These are phyloP conservation scores for Tinospora cordifolia DNA, from an alignment of 164 flowering plant genomes.

Conservation along the genomic window DNA sequence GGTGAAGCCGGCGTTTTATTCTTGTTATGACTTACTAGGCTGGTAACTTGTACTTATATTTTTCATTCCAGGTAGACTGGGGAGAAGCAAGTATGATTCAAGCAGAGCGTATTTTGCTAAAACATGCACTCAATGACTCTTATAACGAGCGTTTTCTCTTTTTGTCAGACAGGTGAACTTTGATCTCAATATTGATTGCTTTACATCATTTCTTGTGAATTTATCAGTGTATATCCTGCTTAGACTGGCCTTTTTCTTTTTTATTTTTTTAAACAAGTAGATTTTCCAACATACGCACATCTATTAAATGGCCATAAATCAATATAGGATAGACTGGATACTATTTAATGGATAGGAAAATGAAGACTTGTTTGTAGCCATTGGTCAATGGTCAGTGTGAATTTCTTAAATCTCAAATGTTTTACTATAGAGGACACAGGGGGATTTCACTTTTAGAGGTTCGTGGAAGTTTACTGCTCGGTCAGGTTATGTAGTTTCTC, in stretches of 20 bases:
- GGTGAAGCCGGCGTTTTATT: background rate
- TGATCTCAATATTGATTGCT: conserved; percentile 4
- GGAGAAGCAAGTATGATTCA: conserved; percentile 91
- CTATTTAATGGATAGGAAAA: background rate
- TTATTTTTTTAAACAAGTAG: background rate
- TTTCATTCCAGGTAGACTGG: conserved; percentile 84
- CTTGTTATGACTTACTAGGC: background rate
- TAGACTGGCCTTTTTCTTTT: background rate
- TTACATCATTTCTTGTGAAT: background rate
- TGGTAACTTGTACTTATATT: conserved; percentile 1
- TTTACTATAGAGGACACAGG: too few species aligned
- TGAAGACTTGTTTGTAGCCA: background rate
- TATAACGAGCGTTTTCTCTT: conserved; percentile 73
- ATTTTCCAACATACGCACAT: background rate
- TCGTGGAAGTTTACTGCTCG: too few species aligned
- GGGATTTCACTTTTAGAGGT: too few species aligned
- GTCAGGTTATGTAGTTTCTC: too few species aligned
- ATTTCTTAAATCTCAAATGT: background rate
- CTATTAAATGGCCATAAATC: background rate
- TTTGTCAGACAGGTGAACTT: conserved; percentile 80
- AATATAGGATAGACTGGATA: background rate
- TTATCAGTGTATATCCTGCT: background rate
- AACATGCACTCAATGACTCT: conserved; percentile 69
- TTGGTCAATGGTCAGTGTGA: background rate
- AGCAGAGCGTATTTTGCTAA: conserved; percentile 85